Evolutionary conservation across 2,329 filamentous ascomycete species (phyloP).

Genomic region (Graphium sp.): DNA sequence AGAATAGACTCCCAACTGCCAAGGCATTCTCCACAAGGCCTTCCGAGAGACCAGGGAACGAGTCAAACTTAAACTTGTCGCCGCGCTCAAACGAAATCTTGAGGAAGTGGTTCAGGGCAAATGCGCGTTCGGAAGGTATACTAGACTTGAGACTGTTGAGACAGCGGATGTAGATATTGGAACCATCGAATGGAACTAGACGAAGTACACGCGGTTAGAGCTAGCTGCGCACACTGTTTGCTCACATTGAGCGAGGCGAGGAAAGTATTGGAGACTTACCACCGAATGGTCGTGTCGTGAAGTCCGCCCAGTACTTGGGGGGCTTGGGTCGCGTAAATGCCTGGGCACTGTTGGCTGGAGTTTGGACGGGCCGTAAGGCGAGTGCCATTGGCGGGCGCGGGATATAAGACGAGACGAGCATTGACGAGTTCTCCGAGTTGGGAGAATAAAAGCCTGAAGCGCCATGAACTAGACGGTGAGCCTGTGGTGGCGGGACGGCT

Average conservation of each 20-base stretch:
- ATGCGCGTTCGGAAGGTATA: slow-evolving; percentile 71
- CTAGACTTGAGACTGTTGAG: slow-evolving; percentile 69
- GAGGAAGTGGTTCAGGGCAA: slow-evolving; percentile 81
- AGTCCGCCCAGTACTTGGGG: too few species aligned
- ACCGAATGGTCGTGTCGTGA: slow-evolving; percentile 28
- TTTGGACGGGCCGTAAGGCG: slow-evolving; percentile 57
- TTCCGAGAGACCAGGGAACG: slow-evolving; percentile 77
- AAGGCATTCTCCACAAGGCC: slow-evolving; percentile 74
- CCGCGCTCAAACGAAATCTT: slow-evolving; percentile 91
- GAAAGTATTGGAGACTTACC: slow-evolving; percentile 29
- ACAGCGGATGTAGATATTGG: slow-evolving; percentile 83
- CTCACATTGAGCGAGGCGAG: background rate
- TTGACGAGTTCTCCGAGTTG: too few species aligned
- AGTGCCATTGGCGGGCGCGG: too few species aligned
- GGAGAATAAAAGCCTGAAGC: too few species aligned
- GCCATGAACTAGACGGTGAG: too few species aligned
- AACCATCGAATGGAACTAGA: slow-evolving; percentile 48
- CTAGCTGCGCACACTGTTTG: too few species aligned
- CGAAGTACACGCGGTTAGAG: too few species aligned
- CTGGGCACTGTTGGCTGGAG: slow-evolving; percentile 55
- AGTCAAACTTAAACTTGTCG: slow-evolving; percentile 90
- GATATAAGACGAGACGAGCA: too few species aligned
- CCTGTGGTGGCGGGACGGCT: too few species aligned
- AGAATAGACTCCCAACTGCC: slow-evolving; percentile 63
- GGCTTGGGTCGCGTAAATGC: slow-evolving; percentile 40